Conservation (phyloP, 352 stramenopile species). For the Globisporangium paroecandrum region DNA sequence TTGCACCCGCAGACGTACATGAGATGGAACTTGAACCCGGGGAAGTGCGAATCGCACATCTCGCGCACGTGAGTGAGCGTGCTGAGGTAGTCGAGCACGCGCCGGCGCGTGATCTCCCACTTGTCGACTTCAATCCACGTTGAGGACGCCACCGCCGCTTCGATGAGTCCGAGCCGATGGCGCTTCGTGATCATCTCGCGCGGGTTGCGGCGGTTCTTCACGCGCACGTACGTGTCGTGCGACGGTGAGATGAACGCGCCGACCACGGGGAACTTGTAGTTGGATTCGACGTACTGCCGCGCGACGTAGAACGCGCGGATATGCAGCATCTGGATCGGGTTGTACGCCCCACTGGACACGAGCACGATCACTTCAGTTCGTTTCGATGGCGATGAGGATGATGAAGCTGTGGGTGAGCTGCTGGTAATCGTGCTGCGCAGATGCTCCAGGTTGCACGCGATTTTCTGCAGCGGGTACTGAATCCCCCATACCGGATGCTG, state of each 20-base stretch:
- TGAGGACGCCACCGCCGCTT: constrained; percentile 57
- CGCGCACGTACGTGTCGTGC: constrained; percentile 70
- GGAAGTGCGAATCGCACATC: constrained; percentile 72
- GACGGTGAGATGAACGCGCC: constrained; percentile 76
- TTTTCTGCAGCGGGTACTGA: constrained; percentile 68
- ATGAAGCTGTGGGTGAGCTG: not conserved
- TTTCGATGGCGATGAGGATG: constrained; percentile 25
- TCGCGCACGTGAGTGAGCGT: constrained; percentile 68
- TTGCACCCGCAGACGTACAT: constrained; percentile 80
- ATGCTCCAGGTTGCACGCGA: constrained; percentile 60
- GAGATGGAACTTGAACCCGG: constrained; percentile 57
- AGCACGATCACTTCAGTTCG: constrained; percentile 64
- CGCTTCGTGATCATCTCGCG: constrained; percentile 76
- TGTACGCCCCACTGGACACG: constrained; percentile 73
- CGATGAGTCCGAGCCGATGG: constrained; percentile 59
- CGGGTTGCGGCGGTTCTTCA: constrained; percentile 66
- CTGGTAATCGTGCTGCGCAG: constrained; percentile 19
- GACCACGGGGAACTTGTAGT: constrained; percentile 77
- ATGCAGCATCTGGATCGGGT: constrained; percentile 78
- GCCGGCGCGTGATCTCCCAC: constrained; percentile 72
- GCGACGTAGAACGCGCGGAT: constrained; percentile 75
- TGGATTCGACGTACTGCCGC: constrained; percentile 69
- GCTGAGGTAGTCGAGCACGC: constrained; percentile 75
- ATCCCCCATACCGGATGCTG: constrained; percentile 55
- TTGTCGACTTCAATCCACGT: constrained; percentile 86